These are phyloP conservation scores for Cryptosporidium bovis DNA, from an alignment of 169 alveolate genomes.

Conservation along the genomic window DNA sequence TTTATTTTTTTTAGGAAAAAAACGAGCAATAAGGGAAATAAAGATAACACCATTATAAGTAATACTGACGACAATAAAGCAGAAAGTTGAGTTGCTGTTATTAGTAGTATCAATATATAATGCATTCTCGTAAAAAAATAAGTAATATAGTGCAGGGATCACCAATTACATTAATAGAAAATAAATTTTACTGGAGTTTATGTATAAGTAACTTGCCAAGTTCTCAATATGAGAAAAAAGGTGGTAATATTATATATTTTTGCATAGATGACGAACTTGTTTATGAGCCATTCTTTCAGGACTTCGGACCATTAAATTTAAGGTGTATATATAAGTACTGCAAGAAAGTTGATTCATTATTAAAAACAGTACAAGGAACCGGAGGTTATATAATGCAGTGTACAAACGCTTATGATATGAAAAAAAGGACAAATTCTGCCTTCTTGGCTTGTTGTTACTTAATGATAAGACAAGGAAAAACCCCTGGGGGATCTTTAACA, in stretches of 20 bases:
- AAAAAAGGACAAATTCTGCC: conserved; percentile 91
- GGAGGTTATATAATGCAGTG: conserved; percentile 74
- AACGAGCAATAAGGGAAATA: too few species aligned
- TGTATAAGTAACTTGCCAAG: conserved; percentile 32
- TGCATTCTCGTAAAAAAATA: conserved; percentile 40
- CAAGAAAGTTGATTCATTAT: conserved; percentile 82
- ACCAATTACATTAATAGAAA: conserved; percentile 32
- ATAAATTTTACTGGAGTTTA: conserved; percentile 59
- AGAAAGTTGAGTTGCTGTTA: too few species aligned
- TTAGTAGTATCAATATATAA: not conserved
- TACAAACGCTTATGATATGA: conserved; percentile 76
- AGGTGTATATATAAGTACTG: conserved; percentile 87
- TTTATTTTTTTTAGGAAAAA: too few species aligned
- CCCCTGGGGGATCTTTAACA: conserved; percentile 46
- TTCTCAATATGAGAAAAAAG: conserved; percentile 6
- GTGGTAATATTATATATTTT: conserved; percentile 76
- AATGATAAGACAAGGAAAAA: conserved; percentile 80
- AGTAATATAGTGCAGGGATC: conserved; percentile 57
- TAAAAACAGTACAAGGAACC: conserved; percentile 74
- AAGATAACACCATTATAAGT: too few species aligned
- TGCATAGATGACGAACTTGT: conserved; percentile 87
- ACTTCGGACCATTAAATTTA: conserved; percentile 94
- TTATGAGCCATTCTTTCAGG: conserved; percentile 93
- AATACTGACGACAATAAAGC: too few species aligned
- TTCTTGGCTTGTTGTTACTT: conserved; percentile 91